Percentiles rank a stretch among this genome's conserved stretches.
phyloP scores from a whole-genome alignment of 495 filamentous ascomycete genomes.

The Annulohypoxylon maeteangense region DNA sequence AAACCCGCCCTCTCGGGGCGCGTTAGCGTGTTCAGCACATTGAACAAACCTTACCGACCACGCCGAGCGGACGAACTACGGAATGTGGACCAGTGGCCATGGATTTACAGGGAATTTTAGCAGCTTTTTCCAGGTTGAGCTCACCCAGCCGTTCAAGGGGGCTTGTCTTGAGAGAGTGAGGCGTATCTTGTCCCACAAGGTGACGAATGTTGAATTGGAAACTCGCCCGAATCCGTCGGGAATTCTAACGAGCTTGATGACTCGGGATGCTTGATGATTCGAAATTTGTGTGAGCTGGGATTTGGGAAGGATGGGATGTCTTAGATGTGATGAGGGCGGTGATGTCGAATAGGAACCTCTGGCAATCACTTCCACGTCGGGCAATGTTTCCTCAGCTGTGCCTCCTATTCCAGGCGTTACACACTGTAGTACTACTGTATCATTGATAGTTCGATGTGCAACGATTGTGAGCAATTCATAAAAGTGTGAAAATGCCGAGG shows the following conservation, averaged over 20 bases:
- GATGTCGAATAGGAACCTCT: conserved; percentile 34
- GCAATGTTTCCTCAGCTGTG: conserved; percentile 19
- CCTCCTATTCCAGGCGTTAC: conserved; percentile 22
- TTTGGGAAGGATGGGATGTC: not conserved
- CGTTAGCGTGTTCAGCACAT: conserved; percentile 17
- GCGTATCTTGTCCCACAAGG: conserved; percentile 28
- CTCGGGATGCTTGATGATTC: conserved; percentile 9
- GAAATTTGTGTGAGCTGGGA: not conserved
- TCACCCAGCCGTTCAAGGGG: conserved; percentile 5
- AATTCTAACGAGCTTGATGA: conserved; percentile 2
- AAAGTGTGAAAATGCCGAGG: conserved; percentile 16
- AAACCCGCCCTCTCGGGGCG: conserved; percentile 22
- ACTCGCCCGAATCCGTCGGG: conserved; percentile 31
- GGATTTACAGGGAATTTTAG: conserved; percentile 40
- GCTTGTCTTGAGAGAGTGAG: conserved; percentile 28
- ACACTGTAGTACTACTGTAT: conserved; percentile 2
- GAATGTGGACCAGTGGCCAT: conserved; percentile 26
- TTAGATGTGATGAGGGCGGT: not conserved
- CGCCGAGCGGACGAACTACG: conserved; percentile 21
- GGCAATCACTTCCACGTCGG: conserved; percentile 11
- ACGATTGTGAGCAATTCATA: conserved; percentile 16
- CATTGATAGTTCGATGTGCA: not conserved
- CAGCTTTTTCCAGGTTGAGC: not conserved
- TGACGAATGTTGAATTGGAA: conserved; percentile 30
- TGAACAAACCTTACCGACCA: conserved; percentile 6